These are phyloP conservation scores for Papiliotrema fonsecae DNA, from an alignment of 1,284 basidiomycete genomes.

Conservation along the genomic window DNA sequence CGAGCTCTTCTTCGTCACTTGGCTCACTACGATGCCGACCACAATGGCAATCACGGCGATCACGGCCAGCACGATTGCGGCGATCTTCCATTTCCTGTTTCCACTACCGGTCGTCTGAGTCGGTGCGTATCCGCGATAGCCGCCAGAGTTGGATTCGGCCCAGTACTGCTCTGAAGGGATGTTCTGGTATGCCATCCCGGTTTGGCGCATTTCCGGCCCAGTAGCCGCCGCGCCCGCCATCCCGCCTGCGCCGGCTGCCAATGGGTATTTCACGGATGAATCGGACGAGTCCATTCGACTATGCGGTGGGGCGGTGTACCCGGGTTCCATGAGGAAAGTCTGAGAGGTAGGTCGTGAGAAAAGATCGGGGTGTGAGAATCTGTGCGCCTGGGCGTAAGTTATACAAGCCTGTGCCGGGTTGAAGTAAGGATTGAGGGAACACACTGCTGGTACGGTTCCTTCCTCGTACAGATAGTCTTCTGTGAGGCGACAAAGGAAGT, in stretches of 20 bases:
- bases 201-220: conserved; percentile 4
- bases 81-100: conserved; percentile 28
- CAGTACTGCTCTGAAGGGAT: conserved; percentile 31
- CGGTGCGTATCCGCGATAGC: too few relatives aligned
- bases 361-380: conserved; percentile 2
- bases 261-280: not conserved
- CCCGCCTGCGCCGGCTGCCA: conserved; percentile 6
- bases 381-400: not conserved
- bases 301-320: not conserved
- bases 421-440: not conserved
- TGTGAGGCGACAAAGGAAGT: not conserved
- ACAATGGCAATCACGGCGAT: conserved; percentile 25
- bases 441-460: conserved; percentile 1
- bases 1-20: conserved; percentile 19
- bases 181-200: conserved; percentile 20
- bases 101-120: not conserved
- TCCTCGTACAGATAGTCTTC: not conserved
- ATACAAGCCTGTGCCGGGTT: too few relatives aligned
- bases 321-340: not conserved
- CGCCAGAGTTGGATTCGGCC: conserved; percentile 1
- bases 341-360: not conserved
- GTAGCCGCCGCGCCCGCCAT: not conserved
- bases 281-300: not conserved
- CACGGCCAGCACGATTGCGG: conserved; percentile 23
- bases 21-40: conserved; percentile 31